Conservation (phyloP, 1,284 basidiomycete genomes). For the Baeospora myosura region DNA sequence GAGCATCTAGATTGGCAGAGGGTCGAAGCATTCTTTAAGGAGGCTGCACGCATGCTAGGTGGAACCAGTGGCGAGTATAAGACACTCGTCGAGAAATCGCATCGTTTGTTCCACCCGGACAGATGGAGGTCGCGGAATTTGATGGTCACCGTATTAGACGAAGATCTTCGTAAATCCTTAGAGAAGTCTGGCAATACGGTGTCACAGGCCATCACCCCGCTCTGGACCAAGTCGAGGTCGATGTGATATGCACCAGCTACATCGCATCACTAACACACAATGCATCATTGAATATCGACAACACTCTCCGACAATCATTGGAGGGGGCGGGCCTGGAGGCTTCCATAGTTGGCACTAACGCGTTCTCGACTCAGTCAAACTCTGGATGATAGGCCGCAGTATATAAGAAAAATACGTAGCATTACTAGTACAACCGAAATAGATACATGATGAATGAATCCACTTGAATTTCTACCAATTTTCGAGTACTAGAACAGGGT, state of each 20-base stretch:
- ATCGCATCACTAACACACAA: too few species aligned
- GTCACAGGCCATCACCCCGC: slow-evolving; percentile 8
- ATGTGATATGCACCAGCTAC: not conserved
- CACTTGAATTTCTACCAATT: too few species aligned
- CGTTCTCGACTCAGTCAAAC: too few species aligned
- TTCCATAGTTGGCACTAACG: too few species aligned
- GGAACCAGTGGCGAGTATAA: not conserved
- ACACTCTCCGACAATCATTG: too few species aligned
- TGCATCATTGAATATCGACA: too few species aligned
- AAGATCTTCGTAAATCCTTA: not conserved
- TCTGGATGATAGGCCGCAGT: too few species aligned
- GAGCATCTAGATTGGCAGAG: slow-evolving; percentile 4
- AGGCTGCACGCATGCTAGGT: not conserved
- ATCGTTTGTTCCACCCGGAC: slow-evolving; percentile 9
- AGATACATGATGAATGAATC: too few species aligned
- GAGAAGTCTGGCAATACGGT: slow-evolving; percentile 8
- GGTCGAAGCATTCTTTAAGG: slow-evolving; percentile 7
- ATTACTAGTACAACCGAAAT: too few species aligned
- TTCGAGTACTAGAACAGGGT: too few species aligned
- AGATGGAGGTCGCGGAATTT: slow-evolving; percentile 9
- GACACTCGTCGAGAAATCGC: slow-evolving; percentile 3
- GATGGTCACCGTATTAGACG: slow-evolving; percentile 5
- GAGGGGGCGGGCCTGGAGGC: too few species aligned
- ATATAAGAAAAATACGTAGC: too few species aligned
- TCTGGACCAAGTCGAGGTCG: slow-evolving; percentile 4